Conservation (phyloP, 495 filamentous ascomycete genomes). For the Neurospora tetrasperma region DNA sequence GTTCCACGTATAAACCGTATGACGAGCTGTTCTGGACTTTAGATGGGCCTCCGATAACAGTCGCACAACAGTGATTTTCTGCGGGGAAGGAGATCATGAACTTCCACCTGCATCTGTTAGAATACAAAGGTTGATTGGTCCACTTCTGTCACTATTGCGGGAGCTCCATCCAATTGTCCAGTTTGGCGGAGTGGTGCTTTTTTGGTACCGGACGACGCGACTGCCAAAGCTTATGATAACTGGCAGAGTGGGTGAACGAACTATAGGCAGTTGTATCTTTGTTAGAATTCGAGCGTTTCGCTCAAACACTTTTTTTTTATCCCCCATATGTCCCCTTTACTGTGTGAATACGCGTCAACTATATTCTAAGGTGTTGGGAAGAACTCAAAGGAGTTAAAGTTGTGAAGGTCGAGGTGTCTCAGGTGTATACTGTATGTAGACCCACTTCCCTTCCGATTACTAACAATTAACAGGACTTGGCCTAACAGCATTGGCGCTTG, state of each 20-base stretch:
- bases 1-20: background rate
- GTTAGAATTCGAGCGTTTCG: background rate
- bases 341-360: background rate
- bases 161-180: too few species aligned
- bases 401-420: background rate
- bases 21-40: background rate
- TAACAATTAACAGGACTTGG: background rate
- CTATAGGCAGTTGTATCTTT: background rate
- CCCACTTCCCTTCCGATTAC: background rate
- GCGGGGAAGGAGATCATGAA: background rate
- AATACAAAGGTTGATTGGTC: too few species aligned
- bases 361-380: background rate
- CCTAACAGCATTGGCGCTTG: background rate
- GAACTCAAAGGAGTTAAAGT: background rate
- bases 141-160: too few species aligned
- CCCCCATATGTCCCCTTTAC: background rate
- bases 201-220: background rate
- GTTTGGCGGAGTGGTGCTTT: background rate
- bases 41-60: background rate
- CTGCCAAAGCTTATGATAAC: background rate
- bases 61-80: background rate
- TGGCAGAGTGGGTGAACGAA: background rate
- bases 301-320: background rate
- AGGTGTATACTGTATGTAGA: background rate
- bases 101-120: background rate